Evolutionary conservation across 1,284 basidiomycete species (phyloP).

Genomic region (Hypsizygus ulmarius): DNA sequence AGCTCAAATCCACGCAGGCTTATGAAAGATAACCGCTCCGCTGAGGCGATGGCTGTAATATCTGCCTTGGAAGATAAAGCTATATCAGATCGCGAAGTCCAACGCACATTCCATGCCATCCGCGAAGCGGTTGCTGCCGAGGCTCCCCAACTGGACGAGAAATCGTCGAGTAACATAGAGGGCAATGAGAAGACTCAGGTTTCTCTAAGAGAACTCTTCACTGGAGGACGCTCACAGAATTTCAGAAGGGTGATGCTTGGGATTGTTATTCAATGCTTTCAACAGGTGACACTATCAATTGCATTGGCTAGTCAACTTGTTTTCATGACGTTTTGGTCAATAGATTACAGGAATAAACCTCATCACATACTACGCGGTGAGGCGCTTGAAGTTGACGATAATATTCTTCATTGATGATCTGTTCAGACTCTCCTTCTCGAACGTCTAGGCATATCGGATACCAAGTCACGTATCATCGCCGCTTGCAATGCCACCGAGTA

Average conservation of each 20-base stretch:
- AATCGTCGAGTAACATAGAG: background rate
- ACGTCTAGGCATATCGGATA: conserved; percentile 56
- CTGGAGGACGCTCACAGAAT: conserved; percentile 60
- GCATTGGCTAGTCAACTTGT: conserved; percentile 10
- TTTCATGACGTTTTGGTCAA: too few species aligned
- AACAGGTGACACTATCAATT: conserved; percentile 50
- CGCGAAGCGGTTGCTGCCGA: conserved; percentile 49
- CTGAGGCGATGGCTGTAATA: conserved; percentile 64
- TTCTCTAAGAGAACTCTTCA: conserved; percentile 52
- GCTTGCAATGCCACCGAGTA: conserved; percentile 72
- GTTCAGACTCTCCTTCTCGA: conserved; percentile 54
- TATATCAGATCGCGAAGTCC: conserved; percentile 48
- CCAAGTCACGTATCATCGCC: conserved; percentile 63
- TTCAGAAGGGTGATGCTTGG: conserved; percentile 59
- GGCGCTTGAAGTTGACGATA: too few species aligned
- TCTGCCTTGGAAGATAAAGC: conserved; percentile 59
- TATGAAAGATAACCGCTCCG: conserved; percentile 54
- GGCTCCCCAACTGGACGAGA: background rate
- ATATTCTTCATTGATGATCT: background rate
- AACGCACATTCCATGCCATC: conserved; percentile 54
- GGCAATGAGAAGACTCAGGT: conserved; percentile 15
- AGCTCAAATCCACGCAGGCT: background rate
- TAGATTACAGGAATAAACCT: conserved; percentile 34
- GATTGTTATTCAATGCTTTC: conserved; percentile 57
- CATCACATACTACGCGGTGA: conserved; percentile 54